Conservation (phyloP, 257 asterid species). For the Marsdenia floribunda region DNA sequence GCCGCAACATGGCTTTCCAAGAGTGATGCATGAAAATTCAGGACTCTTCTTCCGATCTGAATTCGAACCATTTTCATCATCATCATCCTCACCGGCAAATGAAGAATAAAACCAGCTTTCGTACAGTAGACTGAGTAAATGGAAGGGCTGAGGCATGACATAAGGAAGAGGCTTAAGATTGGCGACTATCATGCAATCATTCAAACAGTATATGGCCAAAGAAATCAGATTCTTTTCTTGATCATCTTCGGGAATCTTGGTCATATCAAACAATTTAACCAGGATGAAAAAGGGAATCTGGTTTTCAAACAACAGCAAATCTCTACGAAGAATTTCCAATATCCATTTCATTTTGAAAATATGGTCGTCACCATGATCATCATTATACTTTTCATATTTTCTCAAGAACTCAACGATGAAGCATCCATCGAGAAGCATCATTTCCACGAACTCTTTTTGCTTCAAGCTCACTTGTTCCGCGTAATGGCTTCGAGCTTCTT, state of each 20-base stretch:
- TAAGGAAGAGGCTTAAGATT: too few species aligned
- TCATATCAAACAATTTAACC: neutral
- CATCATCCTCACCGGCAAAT: neutral
- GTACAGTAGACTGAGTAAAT: neutral
- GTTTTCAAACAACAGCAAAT: slow-evolving; percentile 5
- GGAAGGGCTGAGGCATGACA: neutral
- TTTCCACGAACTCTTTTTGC: neutral
- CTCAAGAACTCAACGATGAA: slow-evolving; percentile 3
- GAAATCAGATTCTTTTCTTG: neutral
- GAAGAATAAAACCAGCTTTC: neutral
- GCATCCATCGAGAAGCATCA: slow-evolving; percentile 7
- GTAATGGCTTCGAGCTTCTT: neutral
- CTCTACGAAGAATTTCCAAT: neutral
- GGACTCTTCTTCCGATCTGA: too few species aligned
- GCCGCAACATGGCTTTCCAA: too few species aligned
- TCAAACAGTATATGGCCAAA: neutral
- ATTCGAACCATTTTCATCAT: too few species aligned
- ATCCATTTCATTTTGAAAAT: neutral
- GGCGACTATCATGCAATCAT: too few species aligned
- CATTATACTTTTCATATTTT: accelerated
- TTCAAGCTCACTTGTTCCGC: neutral
- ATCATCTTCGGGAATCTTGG: neutral
- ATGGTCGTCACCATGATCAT: neutral
- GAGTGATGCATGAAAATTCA: neutral
- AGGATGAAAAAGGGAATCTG: slow-evolving; percentile 4